These are phyloP conservation scores for Cynanchum wilfordii DNA, from an alignment of 257 asterid species.

Conservation along the genomic window DNA sequence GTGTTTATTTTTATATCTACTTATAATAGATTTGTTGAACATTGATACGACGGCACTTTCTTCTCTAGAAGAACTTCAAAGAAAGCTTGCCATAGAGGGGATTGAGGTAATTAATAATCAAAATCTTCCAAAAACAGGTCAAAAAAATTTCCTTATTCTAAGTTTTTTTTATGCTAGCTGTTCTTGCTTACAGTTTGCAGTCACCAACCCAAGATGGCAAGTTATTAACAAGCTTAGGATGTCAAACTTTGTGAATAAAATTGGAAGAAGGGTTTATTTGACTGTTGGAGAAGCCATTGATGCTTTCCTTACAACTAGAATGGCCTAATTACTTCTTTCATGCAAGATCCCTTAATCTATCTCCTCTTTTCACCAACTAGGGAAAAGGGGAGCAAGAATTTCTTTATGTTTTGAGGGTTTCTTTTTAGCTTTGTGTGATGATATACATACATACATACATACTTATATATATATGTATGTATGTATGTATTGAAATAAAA, in stretches of 20 bases:
- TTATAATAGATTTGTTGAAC: constrained; percentile 25
- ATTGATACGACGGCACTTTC: constrained; percentile 32
- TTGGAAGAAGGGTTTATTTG: constrained; percentile 28
- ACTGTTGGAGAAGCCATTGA: constrained; percentile 38
- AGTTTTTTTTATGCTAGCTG: no score
- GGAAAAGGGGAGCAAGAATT: neutral
- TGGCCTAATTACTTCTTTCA: constrained; percentile 9
- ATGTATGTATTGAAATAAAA: neutral
- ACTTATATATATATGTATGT: no score
- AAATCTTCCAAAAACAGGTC: neutral
- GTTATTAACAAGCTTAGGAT: constrained; percentile 34
- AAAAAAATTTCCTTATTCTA: neutral
- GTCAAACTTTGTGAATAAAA: constrained; percentile 24
- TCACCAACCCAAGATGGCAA: constrained; percentile 37
- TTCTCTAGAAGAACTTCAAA: constrained; percentile 27
- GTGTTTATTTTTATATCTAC: neutral
- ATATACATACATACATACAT: neutral
- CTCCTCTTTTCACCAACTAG: neutral
- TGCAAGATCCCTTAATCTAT: neutral
- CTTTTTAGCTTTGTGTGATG: neutral
- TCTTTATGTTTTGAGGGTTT: constrained; percentile 2
- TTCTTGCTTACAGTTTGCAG: constrained; percentile 26
- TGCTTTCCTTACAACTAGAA: constrained; percentile 20
- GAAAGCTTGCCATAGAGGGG: constrained; percentile 21
- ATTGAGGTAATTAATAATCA: constrained; percentile 21